Base-by-base conservation (phyloP, 2,329 filamentous ascomycete genomes). In the Calonectria honghensis region DNA sequence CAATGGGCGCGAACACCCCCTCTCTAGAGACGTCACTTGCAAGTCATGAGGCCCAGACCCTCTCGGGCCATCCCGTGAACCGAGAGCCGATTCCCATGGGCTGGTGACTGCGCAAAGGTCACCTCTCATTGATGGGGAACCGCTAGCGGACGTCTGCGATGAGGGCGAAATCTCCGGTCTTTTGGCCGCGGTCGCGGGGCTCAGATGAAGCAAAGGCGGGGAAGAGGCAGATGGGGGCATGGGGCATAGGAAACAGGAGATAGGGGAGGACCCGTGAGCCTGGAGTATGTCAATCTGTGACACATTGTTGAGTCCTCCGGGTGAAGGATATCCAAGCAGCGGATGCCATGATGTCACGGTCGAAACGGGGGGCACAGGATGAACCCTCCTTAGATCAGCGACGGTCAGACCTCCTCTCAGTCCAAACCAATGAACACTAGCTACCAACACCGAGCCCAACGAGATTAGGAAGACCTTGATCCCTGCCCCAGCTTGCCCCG, bases 11-110 rank as follows among this genome's bases (percentile, higher is more conserved):
- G 57, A 41, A 63, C 35, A 63, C 57, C 57, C 57, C 45, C 45
- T 48, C 41, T 41, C 57, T 35, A 39, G 27, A 39, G 27, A 63
- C 57, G 57, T 63, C 35, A 41, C 57, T 39, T 63, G 57, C 37
- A 29, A 41, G 35, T 63, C 57, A 63, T 20, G 57, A 63, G 57
- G 57, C 7, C 45, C 37, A 63, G 57, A 20, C n/a, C 37, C 52
- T 14, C 52, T 57, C 57, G 57, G 57, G 57, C 57, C 57, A 63
- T 63, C 37, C 57, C 57, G 57, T 14, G 57, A 39, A 63, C 57
- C 57, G 57, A 27, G 57, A 41, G 57, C 6, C 18, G 57, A 6
- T 18, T 41, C 13, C 32, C 27, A 54, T 27, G 37, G 27, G 39
- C 57, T 39, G 24, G 18, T 41, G 57, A 37, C 27, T 20, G 24